Percentiles rank a stretch among this genome's conserved stretches.
phyloP scores from a whole-genome alignment of 2,329 filamentous ascomycete species.

The Botrytis fragariae region DNA sequence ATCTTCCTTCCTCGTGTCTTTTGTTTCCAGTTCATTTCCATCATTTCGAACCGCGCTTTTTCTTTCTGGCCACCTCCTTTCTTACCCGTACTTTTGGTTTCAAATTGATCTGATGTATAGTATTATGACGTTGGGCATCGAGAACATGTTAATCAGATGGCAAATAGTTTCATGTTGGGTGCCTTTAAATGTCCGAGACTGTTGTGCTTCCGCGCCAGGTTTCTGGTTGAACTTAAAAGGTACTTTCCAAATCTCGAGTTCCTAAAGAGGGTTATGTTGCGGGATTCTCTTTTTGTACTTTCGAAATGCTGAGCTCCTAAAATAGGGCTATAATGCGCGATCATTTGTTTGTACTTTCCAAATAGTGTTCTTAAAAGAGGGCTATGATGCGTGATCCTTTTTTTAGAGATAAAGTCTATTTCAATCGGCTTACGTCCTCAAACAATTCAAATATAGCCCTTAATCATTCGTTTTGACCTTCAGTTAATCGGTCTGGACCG shows the following conservation, averaged over 20 bases:
- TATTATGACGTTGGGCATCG: background rate
- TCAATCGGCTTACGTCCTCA: background rate
- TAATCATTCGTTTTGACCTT: background rate
- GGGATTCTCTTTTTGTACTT: background rate
- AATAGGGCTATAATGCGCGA: background rate
- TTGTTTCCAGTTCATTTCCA: background rate
- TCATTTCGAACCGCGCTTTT: background rate
- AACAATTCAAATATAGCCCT: background rate
- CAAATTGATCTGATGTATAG: background rate
- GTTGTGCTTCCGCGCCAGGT: background rate
- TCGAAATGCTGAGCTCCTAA: background rate
- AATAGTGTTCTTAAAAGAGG: background rate
- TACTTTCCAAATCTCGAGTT: too few relatives aligned
- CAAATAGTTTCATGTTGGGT: conserved; percentile 5
- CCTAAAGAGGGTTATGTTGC: too few relatives aligned
- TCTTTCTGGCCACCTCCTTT: background rate
- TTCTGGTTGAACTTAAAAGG: background rate
- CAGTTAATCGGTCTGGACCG: background rate
- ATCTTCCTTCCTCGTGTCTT: conserved; percentile 1
- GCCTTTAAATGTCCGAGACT: background rate
- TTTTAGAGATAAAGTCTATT: background rate
- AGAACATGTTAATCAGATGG: background rate
- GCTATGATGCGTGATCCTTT: background rate
- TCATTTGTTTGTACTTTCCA: background rate
- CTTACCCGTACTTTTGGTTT: background rate